phyloP scores from a whole-genome alignment of 306 rosid species.

The Cucurbita ficifolia region DNA sequence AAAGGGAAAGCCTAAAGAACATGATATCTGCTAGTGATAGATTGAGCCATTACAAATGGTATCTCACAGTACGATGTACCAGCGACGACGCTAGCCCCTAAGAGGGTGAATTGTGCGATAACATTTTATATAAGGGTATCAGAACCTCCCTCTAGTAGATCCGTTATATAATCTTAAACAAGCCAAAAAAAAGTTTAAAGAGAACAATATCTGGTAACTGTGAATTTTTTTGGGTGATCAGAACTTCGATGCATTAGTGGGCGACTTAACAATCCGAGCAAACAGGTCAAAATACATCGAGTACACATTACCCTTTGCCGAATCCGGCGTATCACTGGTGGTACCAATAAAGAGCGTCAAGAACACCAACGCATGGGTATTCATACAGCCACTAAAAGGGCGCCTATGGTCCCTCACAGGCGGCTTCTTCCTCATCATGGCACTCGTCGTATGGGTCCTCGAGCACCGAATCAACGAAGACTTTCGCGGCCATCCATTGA shows the following conservation, averaged over 20 bases:
- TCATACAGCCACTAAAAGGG: conserved; percentile 26
- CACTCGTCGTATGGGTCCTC: conserved; percentile 29
- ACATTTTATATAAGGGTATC: no score
- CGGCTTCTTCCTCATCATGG: conserved; percentile 23
- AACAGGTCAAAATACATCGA: conserved; percentile 18
- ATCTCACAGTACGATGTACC: no score
- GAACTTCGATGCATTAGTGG: conserved; percentile 25
- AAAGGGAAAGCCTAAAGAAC: no score
- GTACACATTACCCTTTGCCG: conserved; percentile 29
- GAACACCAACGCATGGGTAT: conserved; percentile 19
- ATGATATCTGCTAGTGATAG: no score
- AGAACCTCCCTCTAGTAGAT: no score
- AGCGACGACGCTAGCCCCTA: no score
- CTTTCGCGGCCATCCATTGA: conserved; percentile 16
- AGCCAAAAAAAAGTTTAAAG: no score
- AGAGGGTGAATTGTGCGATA: no score
- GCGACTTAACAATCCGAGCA: conserved; percentile 22
- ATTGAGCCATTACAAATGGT: no score
- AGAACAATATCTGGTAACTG: no score
- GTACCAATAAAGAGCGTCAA: conserved; percentile 12
- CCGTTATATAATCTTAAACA: no score
- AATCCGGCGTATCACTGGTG: conserved; percentile 17
- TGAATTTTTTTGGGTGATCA: neutral
- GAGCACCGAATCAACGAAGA: conserved; percentile 28
- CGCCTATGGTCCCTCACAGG: conserved; percentile 17